Evolutionary conservation across 805 yeast species (phyloP).

Genomic region (Yamadazyma nakazawae): DNA sequence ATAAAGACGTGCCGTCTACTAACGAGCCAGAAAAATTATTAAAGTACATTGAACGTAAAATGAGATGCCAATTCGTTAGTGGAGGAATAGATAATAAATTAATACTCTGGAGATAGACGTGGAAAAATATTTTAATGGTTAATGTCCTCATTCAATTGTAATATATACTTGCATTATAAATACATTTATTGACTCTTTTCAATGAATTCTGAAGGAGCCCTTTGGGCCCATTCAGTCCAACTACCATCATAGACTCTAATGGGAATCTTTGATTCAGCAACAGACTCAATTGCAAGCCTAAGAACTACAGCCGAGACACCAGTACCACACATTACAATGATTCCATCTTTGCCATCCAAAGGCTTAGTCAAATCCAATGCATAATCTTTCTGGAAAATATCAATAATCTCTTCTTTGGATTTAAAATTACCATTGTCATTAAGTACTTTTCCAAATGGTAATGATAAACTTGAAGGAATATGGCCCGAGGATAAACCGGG

Average conservation of each 20-base stretch:
- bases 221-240: constrained; percentile 83
- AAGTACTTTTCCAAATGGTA: constrained; percentile 70
- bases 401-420: constrained; percentile 42
- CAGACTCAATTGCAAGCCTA: constrained; percentile 57
- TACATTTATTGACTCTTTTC: constrained; percentile 26
- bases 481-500: constrained; percentile 89
- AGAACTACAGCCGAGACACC: constrained; percentile 94
- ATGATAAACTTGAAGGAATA: constrained; percentile 71
- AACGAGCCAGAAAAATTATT: constrained; percentile 25
- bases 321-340: constrained; percentile 90
- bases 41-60: constrained; percentile 37
- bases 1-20: constrained; percentile 4
- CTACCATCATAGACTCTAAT: constrained; percentile 67
- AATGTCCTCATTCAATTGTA: background rate
- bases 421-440: constrained; percentile 47
- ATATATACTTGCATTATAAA: background rate
- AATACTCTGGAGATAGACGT: constrained; percentile 46
- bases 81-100: constrained; percentile 60
- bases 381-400: constrained; percentile 40
- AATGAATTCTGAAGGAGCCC: constrained; percentile 58
- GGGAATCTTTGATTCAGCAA: constrained; percentile 35
- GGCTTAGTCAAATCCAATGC: constrained; percentile 29
- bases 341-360: constrained; percentile 45
- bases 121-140: background rate
- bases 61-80: constrained; percentile 62